Evolutionary conservation across 768 basidiomycete species (phyloP).

Genomic region (Nidularia pulvinata): DNA sequence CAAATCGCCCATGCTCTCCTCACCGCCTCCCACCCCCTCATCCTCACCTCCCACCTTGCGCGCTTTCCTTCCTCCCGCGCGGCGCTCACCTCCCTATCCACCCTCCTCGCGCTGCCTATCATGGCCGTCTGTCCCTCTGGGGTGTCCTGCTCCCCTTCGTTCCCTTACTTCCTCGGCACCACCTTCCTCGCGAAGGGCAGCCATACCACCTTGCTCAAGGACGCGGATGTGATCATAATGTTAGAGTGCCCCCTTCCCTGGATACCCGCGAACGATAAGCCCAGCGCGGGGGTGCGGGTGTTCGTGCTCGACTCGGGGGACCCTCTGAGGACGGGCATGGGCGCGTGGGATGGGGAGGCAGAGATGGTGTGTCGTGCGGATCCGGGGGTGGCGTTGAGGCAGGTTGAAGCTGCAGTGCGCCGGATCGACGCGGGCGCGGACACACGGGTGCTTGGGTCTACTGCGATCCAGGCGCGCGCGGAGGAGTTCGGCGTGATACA

Average conservation of each 20-base stretch:
- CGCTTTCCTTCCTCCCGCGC: constrained; percentile 47
- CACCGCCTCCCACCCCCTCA: constrained; percentile 51
- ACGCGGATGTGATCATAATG: constrained; percentile 63
- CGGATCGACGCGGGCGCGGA: constrained; percentile 15
- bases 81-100: constrained; percentile 46
- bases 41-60: constrained; percentile 65
- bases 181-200: constrained; percentile 45
- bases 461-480: constrained; percentile 1
- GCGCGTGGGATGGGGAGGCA: constrained; percentile 53
- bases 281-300: constrained; percentile 40
- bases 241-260: constrained; percentile 71
- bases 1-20: constrained; percentile 49
- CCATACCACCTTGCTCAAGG: constrained; percentile 44
- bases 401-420: constrained; percentile 37
- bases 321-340: constrained; percentile 50
- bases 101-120: constrained; percentile 52
- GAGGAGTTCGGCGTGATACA: not conserved
- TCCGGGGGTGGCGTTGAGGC: constrained; percentile 45
- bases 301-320: constrained; percentile 66
- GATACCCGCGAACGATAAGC: constrained; percentile 50
- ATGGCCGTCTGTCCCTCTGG: constrained; percentile 47
- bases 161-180: constrained; percentile 51
- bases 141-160: constrained; percentile 55
- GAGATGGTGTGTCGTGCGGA: constrained; percentile 62
- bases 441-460: constrained; percentile 3